Evolutionary conservation across 1,284 basidiomycete species (phyloP).

Genomic region (Coniferiporia sulphurascens): DNA sequence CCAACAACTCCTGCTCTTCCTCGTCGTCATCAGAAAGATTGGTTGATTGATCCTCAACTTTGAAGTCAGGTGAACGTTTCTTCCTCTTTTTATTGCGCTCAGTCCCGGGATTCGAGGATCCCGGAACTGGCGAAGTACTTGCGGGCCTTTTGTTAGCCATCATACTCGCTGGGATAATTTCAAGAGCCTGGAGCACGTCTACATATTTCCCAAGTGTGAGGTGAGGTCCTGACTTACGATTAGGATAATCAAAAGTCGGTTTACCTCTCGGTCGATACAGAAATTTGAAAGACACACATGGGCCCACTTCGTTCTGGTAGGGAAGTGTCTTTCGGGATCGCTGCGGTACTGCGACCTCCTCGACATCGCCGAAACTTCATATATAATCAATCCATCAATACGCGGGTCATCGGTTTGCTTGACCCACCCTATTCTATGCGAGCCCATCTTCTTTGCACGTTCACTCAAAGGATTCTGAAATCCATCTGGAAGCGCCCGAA

Average conservation of each 20-base stretch:
- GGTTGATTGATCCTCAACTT: neutral
- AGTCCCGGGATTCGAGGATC: neutral
- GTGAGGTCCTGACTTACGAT: neutral
- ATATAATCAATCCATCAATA: neutral
- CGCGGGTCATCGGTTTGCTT: neutral
- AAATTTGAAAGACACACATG: conserved; percentile 1
- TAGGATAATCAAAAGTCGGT: neutral
- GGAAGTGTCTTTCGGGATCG: neutral
- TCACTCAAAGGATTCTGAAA: neutral
- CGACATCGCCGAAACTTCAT: neutral
- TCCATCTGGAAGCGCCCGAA: neutral
- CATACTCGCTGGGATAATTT: neutral
- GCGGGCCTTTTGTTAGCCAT: neutral
- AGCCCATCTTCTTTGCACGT: neutral
- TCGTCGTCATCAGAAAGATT: neutral
- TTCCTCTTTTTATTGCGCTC: neutral
- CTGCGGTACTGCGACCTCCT: neutral
- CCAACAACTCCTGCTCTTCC: neutral
- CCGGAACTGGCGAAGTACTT: neutral
- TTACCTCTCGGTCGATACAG: neutral
- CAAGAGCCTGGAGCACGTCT: neutral
- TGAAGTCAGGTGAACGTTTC: neutral
- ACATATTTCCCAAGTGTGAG: neutral
- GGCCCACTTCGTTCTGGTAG: neutral
- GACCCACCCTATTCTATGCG: neutral